phyloP scores from a whole-genome alignment of 2,329 filamentous ascomycete species.

The Corniculantispora saksenae region DNA sequence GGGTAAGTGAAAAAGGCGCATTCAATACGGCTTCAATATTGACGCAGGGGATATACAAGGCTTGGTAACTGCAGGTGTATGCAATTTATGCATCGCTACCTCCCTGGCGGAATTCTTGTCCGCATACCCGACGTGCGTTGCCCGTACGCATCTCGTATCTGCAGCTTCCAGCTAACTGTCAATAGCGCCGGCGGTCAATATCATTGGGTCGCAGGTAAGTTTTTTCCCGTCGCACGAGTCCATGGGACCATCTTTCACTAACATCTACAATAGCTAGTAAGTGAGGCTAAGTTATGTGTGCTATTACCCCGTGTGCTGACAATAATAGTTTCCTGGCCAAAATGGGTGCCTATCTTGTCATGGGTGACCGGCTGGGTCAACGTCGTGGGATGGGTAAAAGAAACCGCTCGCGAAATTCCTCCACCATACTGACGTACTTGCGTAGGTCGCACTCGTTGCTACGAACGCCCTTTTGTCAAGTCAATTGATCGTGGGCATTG shows the following conservation, averaged over 20 bases:
- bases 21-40: neutral
- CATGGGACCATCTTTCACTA: constrained; percentile 52
- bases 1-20: constrained; percentile 45
- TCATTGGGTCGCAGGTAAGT: constrained; percentile 64
- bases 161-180: neutral
- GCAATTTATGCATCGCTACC: constrained; percentile 52
- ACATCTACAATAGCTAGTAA: constrained; percentile 16
- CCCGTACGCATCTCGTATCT: neutral
- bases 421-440: neutral
- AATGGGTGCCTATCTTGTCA: constrained; percentile 30
- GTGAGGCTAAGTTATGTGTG: neutral
- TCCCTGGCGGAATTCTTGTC: constrained; percentile 71
- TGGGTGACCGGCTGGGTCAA: constrained; percentile 60
- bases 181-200: constrained; percentile 59
- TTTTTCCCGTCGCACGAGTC: constrained; percentile 51
- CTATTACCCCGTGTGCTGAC: neutral
- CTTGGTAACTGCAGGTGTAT: constrained; percentile 35
- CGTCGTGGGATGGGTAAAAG: constrained; percentile 60
- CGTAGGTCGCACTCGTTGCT: constrained; percentile 60
- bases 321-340: constrained; percentile 26
- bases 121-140: constrained; percentile 50
- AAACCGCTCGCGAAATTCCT: neutral
- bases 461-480: constrained; percentile 68
- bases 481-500: constrained; percentile 65
- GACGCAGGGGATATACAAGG: constrained; percentile 19